Conservation (phyloP, 2,329 filamentous ascomycete species). For the Rhytidhysteron rufulum region DNA sequence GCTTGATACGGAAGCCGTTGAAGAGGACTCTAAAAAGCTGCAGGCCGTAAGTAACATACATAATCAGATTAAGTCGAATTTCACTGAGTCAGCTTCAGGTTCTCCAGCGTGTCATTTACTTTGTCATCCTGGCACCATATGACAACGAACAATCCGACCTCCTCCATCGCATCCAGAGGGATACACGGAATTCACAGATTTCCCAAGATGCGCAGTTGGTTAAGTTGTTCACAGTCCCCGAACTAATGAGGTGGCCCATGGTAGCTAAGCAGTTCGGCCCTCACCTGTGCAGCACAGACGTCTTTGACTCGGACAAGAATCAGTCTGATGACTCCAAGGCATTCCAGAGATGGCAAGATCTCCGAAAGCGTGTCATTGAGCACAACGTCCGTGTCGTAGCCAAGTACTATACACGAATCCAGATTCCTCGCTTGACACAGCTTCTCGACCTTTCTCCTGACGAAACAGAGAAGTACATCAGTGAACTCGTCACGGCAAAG, state of each 20-base stretch:
- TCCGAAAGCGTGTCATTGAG: constrained; percentile 97
- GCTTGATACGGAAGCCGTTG: constrained; percentile 90
- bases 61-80: background rate
- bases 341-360: constrained; percentile 82
- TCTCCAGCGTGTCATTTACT: constrained; percentile 94
- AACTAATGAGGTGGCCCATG: constrained; percentile 98
- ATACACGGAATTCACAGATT: constrained; percentile 75
- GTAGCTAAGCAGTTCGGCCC: constrained; percentile 85
- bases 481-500: constrained; percentile 93
- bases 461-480: constrained; percentile 99
- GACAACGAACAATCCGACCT: constrained; percentile 99
- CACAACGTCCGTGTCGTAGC: constrained; percentile 97
- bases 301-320: constrained; percentile 69
- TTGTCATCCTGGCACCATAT: constrained; percentile 91
- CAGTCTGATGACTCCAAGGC: constrained; percentile 74
- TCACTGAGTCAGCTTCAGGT: constrained; percentile 51
- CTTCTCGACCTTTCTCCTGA: constrained; percentile 89
- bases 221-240: constrained; percentile 90
- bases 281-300: constrained; percentile 82
- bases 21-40: constrained; percentile 82
- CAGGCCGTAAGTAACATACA: constrained; percentile 63
- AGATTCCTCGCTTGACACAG: constrained; percentile 84
- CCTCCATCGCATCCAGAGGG: constrained; percentile 85
- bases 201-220: constrained; percentile 79
- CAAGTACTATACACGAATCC: constrained; percentile 98